Percentiles rank a stretch among this genome's conserved stretches.
These are phyloP conservation scores for Puya raimondii DNA, from an alignment of 176 grass and related monocot genomes.

Conservation along the genomic window DNA sequence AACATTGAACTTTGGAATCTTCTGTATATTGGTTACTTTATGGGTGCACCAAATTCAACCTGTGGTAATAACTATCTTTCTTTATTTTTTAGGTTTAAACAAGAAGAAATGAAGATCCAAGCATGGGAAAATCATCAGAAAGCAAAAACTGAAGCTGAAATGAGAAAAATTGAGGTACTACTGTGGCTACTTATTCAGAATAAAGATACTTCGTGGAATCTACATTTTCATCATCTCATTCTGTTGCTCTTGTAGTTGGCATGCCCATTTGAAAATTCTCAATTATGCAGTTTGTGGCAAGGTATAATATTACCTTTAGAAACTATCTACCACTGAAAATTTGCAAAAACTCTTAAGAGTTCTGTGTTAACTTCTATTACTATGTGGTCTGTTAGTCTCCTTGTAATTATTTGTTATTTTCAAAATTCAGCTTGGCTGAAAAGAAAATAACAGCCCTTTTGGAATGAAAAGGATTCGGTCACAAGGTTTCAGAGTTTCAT, in stretches of 20 bases:
- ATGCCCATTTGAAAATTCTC: neutral
- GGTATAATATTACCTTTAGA: too few species aligned
- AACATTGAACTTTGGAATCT: neutral
- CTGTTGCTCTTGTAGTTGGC: neutral
- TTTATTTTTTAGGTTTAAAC: constrained; percentile 58
- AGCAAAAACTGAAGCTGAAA: constrained; percentile 96
- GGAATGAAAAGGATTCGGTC: too few species aligned
- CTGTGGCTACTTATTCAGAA: neutral
- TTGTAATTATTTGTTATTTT: too few species aligned
- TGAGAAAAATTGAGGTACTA: constrained; percentile 83
- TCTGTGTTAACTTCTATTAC: too few species aligned
- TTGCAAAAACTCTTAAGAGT: too few species aligned
- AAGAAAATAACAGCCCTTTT: too few species aligned
- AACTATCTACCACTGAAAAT: too few species aligned
- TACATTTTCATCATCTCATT: neutral
- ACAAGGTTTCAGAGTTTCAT: too few species aligned
- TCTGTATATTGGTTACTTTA: neutral
- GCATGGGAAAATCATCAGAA: constrained; percentile 99
- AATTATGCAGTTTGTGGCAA: too few species aligned
- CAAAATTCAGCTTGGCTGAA: too few species aligned
- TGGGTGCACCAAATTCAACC: neutral
- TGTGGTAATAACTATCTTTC: neutral
- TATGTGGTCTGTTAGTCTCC: too few species aligned
- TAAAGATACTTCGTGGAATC: neutral
- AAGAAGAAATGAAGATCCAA: constrained; percentile 90